These are phyloP conservation scores for Styphnolobium japonicum DNA, from an alignment of 306 rosid genomes.

Conservation along the genomic window DNA sequence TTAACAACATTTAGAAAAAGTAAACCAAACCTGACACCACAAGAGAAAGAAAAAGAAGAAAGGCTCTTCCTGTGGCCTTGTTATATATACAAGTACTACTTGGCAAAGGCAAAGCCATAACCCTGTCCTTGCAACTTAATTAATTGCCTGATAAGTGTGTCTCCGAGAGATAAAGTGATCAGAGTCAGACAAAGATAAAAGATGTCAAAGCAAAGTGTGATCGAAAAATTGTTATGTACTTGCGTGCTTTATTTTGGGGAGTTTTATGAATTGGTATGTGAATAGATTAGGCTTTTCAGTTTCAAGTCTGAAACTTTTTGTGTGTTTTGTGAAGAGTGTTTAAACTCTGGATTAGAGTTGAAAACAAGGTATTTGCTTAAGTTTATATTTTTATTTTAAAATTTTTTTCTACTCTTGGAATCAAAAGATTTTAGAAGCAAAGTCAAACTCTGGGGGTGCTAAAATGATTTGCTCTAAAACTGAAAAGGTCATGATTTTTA, in stretches of 20 bases:
- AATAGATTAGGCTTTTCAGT: neutral
- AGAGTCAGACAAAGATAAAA: neutral
- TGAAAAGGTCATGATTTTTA: neutral
- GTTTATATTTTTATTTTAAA: neutral
- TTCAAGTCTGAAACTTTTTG: neutral
- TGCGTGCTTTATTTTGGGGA: neutral
- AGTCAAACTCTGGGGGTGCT: no score
- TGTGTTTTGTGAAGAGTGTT: neutral
- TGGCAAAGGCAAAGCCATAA: neutral
- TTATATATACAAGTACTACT: neutral
- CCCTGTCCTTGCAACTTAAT: no score
- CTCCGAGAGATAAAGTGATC: neutral
- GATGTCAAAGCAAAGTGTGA: conserved; percentile 39
- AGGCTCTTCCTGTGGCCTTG: neutral
- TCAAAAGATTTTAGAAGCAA: no score
- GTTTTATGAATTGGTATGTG: neutral
- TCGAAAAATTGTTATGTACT: no score
- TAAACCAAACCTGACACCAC: neutral
- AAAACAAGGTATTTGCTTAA: neutral
- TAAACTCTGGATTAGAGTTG: neutral
- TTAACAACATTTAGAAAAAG: neutral
- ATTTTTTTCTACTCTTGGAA: neutral
- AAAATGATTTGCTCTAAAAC: neutral
- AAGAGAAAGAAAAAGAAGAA: neutral
- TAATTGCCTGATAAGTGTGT: neutral